phyloP scores from a whole-genome alignment of 345 rosid species.

The Gossypium mustelinum region DNA sequence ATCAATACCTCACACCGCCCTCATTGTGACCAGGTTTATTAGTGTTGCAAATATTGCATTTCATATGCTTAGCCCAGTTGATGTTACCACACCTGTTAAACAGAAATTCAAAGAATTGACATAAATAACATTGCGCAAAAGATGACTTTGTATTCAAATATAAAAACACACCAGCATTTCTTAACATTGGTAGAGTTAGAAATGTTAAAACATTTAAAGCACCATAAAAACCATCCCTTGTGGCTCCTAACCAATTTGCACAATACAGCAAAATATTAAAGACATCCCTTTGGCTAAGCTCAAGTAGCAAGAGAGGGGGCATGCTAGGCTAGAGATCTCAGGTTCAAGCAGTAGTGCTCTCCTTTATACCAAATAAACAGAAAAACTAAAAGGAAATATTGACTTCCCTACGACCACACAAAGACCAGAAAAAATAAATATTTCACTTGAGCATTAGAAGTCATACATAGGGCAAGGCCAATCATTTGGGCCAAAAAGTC shows the following conservation, averaged over 20 bases:
- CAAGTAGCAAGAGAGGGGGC: background rate
- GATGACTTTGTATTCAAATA: background rate
- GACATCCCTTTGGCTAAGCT: background rate
- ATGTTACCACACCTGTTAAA: constrained; percentile 87
- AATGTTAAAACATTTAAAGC: background rate
- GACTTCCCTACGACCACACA: background rate
- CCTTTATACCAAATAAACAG: background rate
- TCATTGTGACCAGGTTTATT: constrained; percentile 93
- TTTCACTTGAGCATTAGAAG: constrained; percentile 7
- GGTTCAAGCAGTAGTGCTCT: background rate
- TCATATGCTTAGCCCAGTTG: constrained; percentile 93
- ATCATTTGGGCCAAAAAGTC: constrained; percentile 97
- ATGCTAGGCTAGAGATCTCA: background rate
- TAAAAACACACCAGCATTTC: background rate
- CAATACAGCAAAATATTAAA: background rate
- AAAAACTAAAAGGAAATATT: background rate
- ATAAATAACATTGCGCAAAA: background rate
- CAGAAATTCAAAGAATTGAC: background rate
- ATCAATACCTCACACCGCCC: constrained; percentile 86
- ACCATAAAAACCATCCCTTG: background rate
- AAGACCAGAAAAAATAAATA: background rate
- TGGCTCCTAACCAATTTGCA: background rate
- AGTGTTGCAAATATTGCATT: constrained; percentile 96
- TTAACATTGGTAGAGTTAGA: background rate
- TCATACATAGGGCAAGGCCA: constrained; percentile 99